phyloP scores from a whole-genome alignment of 169 alveolate species.

The Sarcocystis neurona region DNA sequence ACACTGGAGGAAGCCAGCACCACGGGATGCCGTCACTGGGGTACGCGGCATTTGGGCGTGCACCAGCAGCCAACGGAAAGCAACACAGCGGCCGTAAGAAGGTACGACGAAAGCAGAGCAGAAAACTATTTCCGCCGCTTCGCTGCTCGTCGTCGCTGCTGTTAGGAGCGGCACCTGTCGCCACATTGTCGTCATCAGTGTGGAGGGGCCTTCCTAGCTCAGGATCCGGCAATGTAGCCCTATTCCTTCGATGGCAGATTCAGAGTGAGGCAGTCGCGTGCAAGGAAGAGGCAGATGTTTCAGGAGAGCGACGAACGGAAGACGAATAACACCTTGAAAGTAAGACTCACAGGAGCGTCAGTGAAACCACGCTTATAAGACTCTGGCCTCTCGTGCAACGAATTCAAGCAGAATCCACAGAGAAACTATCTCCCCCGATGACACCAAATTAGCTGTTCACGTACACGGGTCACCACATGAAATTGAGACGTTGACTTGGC shows the following conservation, averaged over 20 bases:
- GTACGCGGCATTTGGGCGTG: not conserved
- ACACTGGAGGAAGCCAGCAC: not conserved
- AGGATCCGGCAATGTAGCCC: not conserved
- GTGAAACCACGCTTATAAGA: no score
- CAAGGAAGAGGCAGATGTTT: not conserved
- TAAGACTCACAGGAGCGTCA: no score
- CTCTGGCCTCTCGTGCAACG: no score
- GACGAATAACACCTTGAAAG: no score
- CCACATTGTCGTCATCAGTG: not conserved
- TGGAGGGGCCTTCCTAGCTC: constrained; percentile 7
- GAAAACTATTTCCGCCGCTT: not conserved
- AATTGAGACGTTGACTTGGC: no score
- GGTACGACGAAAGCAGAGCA: not conserved
- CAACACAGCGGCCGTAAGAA: not conserved
- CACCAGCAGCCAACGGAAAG: not conserved
- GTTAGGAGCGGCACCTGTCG: not conserved
- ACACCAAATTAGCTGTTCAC: no score
- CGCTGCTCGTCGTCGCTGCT: not conserved
- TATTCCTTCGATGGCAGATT: not conserved
- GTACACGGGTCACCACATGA: no score
- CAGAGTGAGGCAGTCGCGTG: not conserved
- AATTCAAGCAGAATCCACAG: no score
- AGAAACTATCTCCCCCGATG: no score
- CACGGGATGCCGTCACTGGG: no score
- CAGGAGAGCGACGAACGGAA: no score